Conservation (phyloP, 148 eudicot species). For the Agrostemma githago region DNA sequence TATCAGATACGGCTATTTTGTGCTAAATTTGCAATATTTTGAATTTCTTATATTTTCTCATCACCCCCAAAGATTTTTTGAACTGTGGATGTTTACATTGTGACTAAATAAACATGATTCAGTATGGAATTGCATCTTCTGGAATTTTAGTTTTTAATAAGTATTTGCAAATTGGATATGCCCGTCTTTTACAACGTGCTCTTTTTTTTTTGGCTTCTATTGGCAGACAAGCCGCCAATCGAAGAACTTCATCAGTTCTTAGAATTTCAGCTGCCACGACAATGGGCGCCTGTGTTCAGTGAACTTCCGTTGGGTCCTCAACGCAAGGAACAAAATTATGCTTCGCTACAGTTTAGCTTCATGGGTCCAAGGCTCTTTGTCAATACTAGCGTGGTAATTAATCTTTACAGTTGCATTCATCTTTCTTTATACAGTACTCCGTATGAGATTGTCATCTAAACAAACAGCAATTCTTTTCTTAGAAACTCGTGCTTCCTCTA, state of each 20-base stretch:
- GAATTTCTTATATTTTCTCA: neutral
- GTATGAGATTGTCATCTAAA: neutral
- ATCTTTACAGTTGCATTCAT: neutral
- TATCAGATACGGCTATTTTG: too few species aligned
- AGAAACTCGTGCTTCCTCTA: neutral
- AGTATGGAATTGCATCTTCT: neutral
- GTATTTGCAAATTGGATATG: neutral
- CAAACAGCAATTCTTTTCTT: neutral
- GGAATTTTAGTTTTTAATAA: neutral
- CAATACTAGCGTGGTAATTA: slow-evolving; percentile 63
- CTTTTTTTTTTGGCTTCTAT: slow-evolving; percentile 11
- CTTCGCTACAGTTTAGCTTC: slow-evolving; percentile 93
- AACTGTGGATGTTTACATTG: neutral
- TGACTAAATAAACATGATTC: neutral
- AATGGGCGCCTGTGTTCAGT: slow-evolving; percentile 97
- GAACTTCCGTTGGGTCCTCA: slow-evolving; percentile 99
- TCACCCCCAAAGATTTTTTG: neutral
- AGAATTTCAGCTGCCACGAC: slow-evolving; percentile 97
- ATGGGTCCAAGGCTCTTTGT: slow-evolving; percentile 94
- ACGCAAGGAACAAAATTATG: slow-evolving; percentile 61
- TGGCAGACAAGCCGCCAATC: slow-evolving; percentile 91
- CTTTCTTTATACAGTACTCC: slow-evolving; percentile 5
- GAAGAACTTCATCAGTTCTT: slow-evolving; percentile 97
- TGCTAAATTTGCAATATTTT: too few species aligned
- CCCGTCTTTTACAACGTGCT: neutral